Conservation (phyloP, 2,329 filamentous ascomycete species). For the Dactylonectria macrodidyma region DNA sequence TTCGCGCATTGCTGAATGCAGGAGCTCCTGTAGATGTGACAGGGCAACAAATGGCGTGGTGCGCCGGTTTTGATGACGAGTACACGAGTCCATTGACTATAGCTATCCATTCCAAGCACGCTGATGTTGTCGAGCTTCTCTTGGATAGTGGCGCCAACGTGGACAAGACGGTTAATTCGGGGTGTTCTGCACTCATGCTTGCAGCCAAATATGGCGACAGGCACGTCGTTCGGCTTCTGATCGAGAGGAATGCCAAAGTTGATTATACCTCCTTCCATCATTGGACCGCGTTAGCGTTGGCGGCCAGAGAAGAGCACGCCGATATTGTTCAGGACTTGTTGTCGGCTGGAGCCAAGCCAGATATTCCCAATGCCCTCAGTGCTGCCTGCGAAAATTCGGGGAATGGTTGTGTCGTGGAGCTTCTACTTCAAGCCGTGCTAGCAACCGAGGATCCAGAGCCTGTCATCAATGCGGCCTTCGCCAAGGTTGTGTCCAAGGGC, state of each 20-base stretch:
- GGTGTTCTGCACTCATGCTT: slow-evolving; percentile 1
- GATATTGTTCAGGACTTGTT: slow-evolving; percentile 22
- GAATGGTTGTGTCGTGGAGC: neutral
- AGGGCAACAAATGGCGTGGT: neutral
- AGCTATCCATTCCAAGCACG: neutral
- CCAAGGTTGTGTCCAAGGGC: neutral
- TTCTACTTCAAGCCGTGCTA: neutral
- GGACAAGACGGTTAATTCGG: neutral
- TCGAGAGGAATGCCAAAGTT: slow-evolving; percentile 14
- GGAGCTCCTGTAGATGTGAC: slow-evolving; percentile 1
- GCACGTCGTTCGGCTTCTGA: neutral
- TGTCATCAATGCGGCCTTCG: neutral
- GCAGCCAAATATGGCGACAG: neutral
- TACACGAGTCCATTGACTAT: slow-evolving; percentile 16
- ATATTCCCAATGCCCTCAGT: neutral
- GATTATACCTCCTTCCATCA: neutral
- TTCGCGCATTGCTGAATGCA: neutral
- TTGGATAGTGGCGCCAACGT: slow-evolving; percentile 15
- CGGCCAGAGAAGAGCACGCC: neutral
- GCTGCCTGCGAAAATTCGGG: no score
- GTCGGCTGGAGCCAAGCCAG: neutral
- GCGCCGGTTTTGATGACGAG: neutral
- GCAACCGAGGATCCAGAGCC: neutral
- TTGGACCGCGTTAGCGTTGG: neutral
- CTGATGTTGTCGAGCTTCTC: neutral